These are phyloP conservation scores for Dichomitus squalens DNA, from an alignment of 1,284 basidiomycete genomes.

Conservation along the genomic window DNA sequence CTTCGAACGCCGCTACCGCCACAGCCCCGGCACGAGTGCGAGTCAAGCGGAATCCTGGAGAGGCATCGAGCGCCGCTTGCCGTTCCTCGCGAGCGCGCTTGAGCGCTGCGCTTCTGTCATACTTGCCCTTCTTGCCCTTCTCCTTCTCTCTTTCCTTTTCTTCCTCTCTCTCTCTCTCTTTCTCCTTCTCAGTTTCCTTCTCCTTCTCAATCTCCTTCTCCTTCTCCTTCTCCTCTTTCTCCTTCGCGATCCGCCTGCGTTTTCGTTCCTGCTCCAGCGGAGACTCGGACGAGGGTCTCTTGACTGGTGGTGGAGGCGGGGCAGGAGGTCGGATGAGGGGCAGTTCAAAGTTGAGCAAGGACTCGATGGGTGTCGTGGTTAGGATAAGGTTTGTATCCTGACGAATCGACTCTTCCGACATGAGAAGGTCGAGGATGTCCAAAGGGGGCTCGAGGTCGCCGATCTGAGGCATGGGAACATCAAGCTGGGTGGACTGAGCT, in stretches of 20 bases:
- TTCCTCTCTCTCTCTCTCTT: conserved; percentile 1
- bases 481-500: not conserved
- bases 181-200: not conserved
- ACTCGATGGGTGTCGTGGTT: conserved; percentile 60
- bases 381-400: conserved; percentile 55
- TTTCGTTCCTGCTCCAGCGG: conserved; percentile 8
- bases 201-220: not conserved
- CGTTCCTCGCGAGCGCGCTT: conserved; percentile 27
- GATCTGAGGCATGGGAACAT: conserved; percentile 32
- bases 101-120: conserved; percentile 43
- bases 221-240: not conserved
- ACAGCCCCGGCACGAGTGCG: conserved; percentile 46
- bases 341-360: conserved; percentile 70
- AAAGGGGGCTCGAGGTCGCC: conserved; percentile 77
- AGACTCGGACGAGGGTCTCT: not conserved
- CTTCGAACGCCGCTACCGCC: conserved; percentile 45
- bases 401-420: conserved; percentile 51
- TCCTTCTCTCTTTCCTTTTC: conserved; percentile 12
- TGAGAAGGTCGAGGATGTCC: conserved; percentile 54
- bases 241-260: not conserved
- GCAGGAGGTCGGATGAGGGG: conserved; percentile 60
- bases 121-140: conserved; percentile 47
- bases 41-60: conserved; percentile 49
- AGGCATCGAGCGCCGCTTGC: conserved; percentile 30
- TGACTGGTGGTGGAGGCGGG: conserved; percentile 40